A percentile compares a stretch with the other conserved stretches of the same genome.
phyloP scores from a whole-genome alignment of 148 eudicot genomes.

The Oxyria digyna region DNA sequence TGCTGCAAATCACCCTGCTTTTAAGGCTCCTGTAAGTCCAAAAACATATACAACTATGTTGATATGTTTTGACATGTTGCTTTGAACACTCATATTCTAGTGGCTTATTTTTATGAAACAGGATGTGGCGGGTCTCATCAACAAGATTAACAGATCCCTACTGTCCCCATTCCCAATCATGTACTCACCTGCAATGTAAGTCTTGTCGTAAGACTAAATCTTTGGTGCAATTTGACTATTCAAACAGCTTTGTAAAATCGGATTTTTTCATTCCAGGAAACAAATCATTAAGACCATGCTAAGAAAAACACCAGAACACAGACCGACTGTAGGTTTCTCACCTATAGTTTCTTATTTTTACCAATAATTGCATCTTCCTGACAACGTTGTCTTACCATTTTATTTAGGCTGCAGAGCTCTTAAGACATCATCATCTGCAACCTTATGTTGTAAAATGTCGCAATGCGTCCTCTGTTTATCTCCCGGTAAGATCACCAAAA shows the following conservation, averaged over 20 bases:
- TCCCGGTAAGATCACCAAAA: conserved; percentile 67
- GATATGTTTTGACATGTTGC: conserved; percentile 1
- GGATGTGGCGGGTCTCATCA: conserved; percentile 81
- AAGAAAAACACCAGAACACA: conserved; percentile 84
- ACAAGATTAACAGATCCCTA: conserved; percentile 69
- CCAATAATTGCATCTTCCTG: background rate
- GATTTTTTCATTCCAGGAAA: conserved; percentile 41
- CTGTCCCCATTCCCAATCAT: conserved; percentile 74
- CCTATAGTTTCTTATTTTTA: background rate
- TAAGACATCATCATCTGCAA: conserved; percentile 80
- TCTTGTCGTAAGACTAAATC: background rate
- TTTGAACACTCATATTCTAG: background rate
- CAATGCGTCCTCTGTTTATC: conserved; percentile 62
- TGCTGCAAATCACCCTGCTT: conserved; percentile 88
- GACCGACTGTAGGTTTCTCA: conserved; percentile 72
- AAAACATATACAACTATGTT: background rate
- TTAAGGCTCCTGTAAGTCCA: conserved; percentile 72
- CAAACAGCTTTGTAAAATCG: no score
- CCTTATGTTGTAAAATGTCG: conserved; percentile 65
- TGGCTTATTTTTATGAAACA: conserved; percentile 16
- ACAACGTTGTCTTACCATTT: background rate
- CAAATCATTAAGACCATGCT: conserved; percentile 93
- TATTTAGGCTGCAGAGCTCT: conserved; percentile 73
- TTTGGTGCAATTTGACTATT: no score
- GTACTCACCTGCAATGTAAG: conserved; percentile 82